Evolutionary conservation across 257 asterid species (phyloP), one percentile per base, ranked within the genome.

Genomic region (Haberlea rhodopensis): DNA sequence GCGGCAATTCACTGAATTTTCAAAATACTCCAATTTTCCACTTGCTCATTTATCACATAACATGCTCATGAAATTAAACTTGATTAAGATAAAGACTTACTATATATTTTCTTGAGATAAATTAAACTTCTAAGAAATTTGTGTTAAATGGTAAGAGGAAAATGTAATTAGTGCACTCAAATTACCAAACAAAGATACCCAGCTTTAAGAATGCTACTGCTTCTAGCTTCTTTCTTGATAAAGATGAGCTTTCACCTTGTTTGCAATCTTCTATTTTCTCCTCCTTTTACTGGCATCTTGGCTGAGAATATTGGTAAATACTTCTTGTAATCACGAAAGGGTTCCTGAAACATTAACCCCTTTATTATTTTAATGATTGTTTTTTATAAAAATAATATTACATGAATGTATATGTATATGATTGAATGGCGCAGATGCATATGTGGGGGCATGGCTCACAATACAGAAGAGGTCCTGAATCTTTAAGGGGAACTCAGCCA

Each of bases 361-460:
- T 40, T 40, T 13, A 6, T 11, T 40, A 2, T 11, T 40, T 40
- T 40, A 3, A 15, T 40, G 18, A 40, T 11, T 40, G n/a, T 40
- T 34, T 40, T 11, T 3, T 40, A 40, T 40, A 5, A 40, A 40
- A 40, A 43, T 16, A 16, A 16, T 0, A 43, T 43, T 43, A 3
- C n/a, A 3, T 40, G n/a, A 4, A 15, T 43, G 16, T 5, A 43
- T 34, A 9, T 34, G 2, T 34, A 5, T 1, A 29, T 5, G 34
- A 29, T 37, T 16, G 13, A 11, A 45, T 32, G 67, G 0, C 58
- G 37, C 79, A 90, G 97, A 90, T 90, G 97, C 97, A 90, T 53
- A 90, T 88, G 97, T 90, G 97, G 97, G 97, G 97, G n/a, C 97
- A 90, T 72, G 97, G 97, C 4, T 90, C 97, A 5, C 96, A 90